Evolutionary conservation across 2,329 filamentous ascomycete genomes (phyloP), one percentile per base, ranked within the genome.

Genomic region (Paraphaeosphaeria minitans): DNA sequence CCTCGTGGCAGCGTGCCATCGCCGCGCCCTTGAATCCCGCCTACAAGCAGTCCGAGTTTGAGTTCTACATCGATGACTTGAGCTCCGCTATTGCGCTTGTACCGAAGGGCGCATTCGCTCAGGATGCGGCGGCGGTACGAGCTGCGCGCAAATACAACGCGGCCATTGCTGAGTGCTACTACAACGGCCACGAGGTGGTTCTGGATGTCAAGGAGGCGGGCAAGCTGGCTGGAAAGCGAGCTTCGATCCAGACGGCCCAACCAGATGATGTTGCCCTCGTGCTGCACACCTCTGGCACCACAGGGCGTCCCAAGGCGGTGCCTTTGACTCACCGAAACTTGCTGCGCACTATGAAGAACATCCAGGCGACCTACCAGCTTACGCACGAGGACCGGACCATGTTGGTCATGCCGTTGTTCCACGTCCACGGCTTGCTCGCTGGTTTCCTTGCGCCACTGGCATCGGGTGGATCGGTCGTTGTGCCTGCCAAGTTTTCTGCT

Each of bases 391-490:
- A 96, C 75, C 87, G 92, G 48, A 94, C 92, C 29, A 89, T 93
- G 84, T 84, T 96, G 16, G 91, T 96, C 60, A 96, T 96, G 92
- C 92, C 92, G 19, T 84, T 96, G 1, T 96, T 96, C 83, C 92
- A 96, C 77, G 92, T 96, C 50, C 92, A 95, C 73, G 92, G 92
- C n/a, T 84, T 96, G 2, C 83, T 96, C 14, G 93, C 92, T 60
- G 92, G 87, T 21, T 90, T 96, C 67, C 83, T 96, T 4, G 90
- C 91, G 1, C 90, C 92, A 0, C 82, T 96, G 12, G 82, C 84
- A 65, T 89, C 89, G 2, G 89, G 89, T 31, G 91, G 92, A 56
- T 93, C 91, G 7, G 89, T 93, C 60, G 83, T 96, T 57, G 89
- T 96, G 5, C 92, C 92, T 2, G 70, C 82, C 54, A 90, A 88